Evolutionary conservation across 345 rosid species (phyloP), one percentile per base, ranked within the genome.

Genomic region (Triadica sebifera): DNA sequence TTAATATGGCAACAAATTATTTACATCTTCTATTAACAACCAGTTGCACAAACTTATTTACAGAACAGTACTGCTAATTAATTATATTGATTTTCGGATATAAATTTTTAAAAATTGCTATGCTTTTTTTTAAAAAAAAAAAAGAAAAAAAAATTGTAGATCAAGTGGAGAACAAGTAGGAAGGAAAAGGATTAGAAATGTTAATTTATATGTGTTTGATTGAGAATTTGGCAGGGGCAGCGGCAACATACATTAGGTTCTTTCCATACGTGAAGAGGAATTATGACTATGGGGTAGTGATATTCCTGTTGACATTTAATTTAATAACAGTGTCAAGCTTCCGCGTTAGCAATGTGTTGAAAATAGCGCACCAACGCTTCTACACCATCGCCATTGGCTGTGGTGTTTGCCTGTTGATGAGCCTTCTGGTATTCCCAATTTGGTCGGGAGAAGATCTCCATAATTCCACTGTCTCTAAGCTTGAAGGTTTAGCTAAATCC

Each of bases 381-480:
- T 86, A 81, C 81, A 91, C 91, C 65, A 91, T 95, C 38, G 91
- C 83, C 57, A 75, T 89, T 10, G 98, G 99, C 59, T 89, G 96
- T 15, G 97, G 83, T 2, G 82, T 91, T 34, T 91, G 97, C 78
- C 91, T 95, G 20, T 82, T 89, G 83, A 89, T 86, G 94, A 84
- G 86, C 56, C 86, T 92, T 65, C 12, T 95, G 17, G 69, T 93
- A 46, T 87, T 89, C 63, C 99, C 98, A 0, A 87, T 70, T 77
- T 95, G 98, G 99, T 92, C 99, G 0, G 93, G 98, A 15, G 91
- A 90, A 79, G 93, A 90, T 79, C 91, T 94, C 37, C 97, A 94
- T 46, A 87, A 84, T 46, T 81, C 89, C 73, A 91, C 97, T 2
- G 87, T 84, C 0, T 77, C 63, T 75, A 94, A 91, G 84, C 89